phyloP scores from a whole-genome alignment of 164 flowering plant genomes.

The Piper longum region DNA sequence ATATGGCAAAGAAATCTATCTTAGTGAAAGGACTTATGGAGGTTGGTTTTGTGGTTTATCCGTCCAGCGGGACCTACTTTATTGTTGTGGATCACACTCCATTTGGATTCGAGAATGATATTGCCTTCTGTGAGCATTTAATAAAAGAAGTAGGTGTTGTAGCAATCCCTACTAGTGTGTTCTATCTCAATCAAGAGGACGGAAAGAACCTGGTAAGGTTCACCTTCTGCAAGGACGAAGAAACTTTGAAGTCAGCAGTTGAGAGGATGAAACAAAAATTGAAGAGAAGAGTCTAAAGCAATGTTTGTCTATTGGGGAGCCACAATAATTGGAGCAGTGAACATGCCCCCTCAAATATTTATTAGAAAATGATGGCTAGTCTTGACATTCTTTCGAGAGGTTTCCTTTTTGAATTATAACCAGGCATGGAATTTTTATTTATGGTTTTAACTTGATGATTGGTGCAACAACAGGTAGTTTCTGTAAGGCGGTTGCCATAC shows the following conservation, averaged over 20 bases:
- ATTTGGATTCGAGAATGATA: conserved; percentile 65
- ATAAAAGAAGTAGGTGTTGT: conserved; percentile 92
- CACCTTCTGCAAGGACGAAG: conserved; percentile 97
- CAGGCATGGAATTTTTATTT: no score
- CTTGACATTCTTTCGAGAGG: not conserved
- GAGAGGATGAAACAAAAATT: conserved; percentile 83
- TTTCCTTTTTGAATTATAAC: no score
- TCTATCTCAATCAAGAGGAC: conserved; percentile 83
- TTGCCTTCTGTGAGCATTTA: conserved; percentile 86
- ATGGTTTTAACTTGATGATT: no score
- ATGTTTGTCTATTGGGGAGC: not conserved
- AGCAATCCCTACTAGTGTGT: conserved; percentile 91
- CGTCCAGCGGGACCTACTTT: conserved; percentile 93
- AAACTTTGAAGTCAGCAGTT: conserved; percentile 67
- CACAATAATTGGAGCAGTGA: not conserved
- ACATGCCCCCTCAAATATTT: not conserved
- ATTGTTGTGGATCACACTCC: conserved; percentile 92
- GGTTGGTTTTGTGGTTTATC: conserved; percentile 74
- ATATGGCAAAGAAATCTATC: conserved; percentile 63
- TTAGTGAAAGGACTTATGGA: conserved; percentile 72
- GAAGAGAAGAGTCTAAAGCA: conserved; percentile 11
- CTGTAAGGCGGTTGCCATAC: no score
- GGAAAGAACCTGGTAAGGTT: conserved; percentile 89
- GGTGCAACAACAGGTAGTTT: no score
- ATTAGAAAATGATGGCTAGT: not conserved